These are phyloP conservation scores for Pseudodiploospora longispora DNA, from an alignment of 2,329 filamentous ascomycete genomes.

Conservation along the genomic window DNA sequence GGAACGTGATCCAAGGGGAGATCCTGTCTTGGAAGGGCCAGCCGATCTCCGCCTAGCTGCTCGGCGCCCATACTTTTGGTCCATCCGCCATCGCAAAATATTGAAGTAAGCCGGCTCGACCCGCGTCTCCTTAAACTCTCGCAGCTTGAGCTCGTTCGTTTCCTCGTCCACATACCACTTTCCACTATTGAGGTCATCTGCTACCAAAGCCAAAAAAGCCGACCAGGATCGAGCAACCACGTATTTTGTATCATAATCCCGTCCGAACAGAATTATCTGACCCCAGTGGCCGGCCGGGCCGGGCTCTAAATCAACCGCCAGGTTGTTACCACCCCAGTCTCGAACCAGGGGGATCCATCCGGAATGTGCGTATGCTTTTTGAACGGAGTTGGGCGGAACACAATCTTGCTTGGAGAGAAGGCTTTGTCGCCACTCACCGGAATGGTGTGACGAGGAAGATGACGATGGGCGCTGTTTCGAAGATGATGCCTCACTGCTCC, in stretches of 20 bases:
- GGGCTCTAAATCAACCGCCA: conserved; percentile 86
- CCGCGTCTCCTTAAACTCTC: conserved; percentile 80
- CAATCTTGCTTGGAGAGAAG: conserved; percentile 78
- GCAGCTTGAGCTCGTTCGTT: conserved; percentile 79
- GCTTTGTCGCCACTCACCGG: conserved; percentile 71
- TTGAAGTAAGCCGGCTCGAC: conserved; percentile 92
- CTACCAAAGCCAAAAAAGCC: conserved; percentile 74
- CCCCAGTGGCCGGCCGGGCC: conserved; percentile 89
- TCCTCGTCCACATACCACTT: conserved; percentile 94
- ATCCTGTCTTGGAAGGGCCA: conserved; percentile 32
- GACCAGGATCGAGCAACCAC: conserved; percentile 91
- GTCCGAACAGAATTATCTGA: conserved; percentile 91
- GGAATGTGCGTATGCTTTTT: conserved; percentile 87
- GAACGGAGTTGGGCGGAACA: conserved; percentile 76
- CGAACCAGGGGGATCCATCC: conserved; percentile 93
- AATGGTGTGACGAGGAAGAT: conserved; percentile 42
- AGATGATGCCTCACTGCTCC: conserved; percentile 58
- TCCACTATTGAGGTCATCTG: conserved; percentile 82
- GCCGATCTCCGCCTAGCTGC: conserved; percentile 46
- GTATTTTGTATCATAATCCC: conserved; percentile 98
- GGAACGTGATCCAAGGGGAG: conserved; percentile 40
- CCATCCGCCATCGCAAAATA: conserved; percentile 88
- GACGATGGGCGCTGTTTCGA: conserved; percentile 48
- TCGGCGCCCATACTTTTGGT: conserved; percentile 83
- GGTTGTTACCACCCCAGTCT: conserved; percentile 98